phyloP scores from a whole-genome alignment of 2,329 filamentous ascomycete genomes.

The Trichoderma lentiforme region DNA sequence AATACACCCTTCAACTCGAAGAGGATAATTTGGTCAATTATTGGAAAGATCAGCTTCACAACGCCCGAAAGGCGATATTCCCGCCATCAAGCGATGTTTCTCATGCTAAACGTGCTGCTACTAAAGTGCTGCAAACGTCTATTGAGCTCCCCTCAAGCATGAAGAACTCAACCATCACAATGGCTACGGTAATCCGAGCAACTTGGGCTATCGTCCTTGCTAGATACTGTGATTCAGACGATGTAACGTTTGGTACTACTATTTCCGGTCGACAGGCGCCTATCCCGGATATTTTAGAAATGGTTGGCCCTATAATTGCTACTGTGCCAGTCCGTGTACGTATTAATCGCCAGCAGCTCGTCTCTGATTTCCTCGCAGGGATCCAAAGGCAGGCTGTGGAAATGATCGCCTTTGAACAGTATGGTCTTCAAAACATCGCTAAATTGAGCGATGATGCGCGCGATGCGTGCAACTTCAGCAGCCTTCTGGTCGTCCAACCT shows the following conservation, averaged over 20 bases:
- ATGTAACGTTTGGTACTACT: slow-evolving; percentile 23
- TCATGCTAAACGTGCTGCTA: neutral
- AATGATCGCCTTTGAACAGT: slow-evolving; percentile 25
- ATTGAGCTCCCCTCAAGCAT: neutral
- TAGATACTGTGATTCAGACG: slow-evolving; percentile 21
- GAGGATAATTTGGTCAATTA: neutral
- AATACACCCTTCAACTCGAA: slow-evolving; percentile 2
- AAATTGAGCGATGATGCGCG: slow-evolving; percentile 18
- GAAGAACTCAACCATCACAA: slow-evolving; percentile 13
- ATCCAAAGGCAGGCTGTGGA: slow-evolving; percentile 20
- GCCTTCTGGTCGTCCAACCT: slow-evolving; percentile 23
- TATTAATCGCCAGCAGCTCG: neutral
- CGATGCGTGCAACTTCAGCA: slow-evolving; percentile 23
- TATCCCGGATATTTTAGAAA: slow-evolving; percentile 23
- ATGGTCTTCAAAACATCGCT: slow-evolving; percentile 27
- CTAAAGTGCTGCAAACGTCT: neutral
- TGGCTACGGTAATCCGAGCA: slow-evolving; percentile 22
- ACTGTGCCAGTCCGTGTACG: slow-evolving; percentile 20
- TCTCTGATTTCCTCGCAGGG: slow-evolving; percentile 12
- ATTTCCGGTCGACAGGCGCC: slow-evolving; percentile 24
- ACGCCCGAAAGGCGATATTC: slow-evolving; percentile 15
- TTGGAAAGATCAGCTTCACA: slow-evolving; percentile 19
- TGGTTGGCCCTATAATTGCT: slow-evolving; percentile 23
- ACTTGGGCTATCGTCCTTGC: slow-evolving; percentile 15
- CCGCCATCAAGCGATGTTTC: neutral